Evolutionary conservation across 2,329 filamentous ascomycete species (phyloP), one percentile per base, ranked within the genome.

Genomic region (Macrophomina pseudophaseolina): DNA sequence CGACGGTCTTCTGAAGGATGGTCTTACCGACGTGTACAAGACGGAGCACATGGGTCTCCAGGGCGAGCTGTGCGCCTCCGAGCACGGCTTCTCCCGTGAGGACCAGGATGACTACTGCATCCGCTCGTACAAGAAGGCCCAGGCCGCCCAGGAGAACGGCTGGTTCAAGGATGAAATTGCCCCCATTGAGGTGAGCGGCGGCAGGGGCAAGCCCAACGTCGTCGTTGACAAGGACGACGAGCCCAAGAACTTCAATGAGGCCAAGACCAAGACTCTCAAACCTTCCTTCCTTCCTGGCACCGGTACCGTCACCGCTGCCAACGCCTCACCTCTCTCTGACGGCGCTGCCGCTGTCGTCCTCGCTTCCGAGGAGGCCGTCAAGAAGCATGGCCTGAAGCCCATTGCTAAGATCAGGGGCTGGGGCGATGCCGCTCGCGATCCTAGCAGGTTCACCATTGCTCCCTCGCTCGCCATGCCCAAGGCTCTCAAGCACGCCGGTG

Each of bases 321-420:
- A 99, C 81, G 95, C 95, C 40, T 96, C 95, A 1, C 95, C 95
- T 63, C 88, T 99, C 75, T 97, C 96, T 77, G 95, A 99, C 79
- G 95, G 95, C 72, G 94, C 93, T 64, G 91, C 94, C 28, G 95
- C 95, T 68, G 84, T 98, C 68, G 92, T 99, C 68, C 90, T 99
- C 71, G 93, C 96, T 73, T 97, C 94, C 49, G 94, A 97, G 84
- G 90, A 90, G 68, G 97, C 96, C 82, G 85, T 99, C 75, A 94
- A 97, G 85, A 90, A 95, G 82, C 90, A 97, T 72, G 89, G 89
- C 75, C 85, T 98, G 71, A 97, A 91, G 81, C 95, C 95, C 66
- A 86, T 99, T 70, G 95, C 93, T 77, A 97, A 96, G 87, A 98
- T 99, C 75, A 90, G 95, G 69, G 95, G 95, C 74, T 99, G 95